A percentile compares a stretch with the other conserved stretches of the same genome.
phyloP scores from a whole-genome alignment of 345 rosid genomes.

The Acer saccharum region DNA sequence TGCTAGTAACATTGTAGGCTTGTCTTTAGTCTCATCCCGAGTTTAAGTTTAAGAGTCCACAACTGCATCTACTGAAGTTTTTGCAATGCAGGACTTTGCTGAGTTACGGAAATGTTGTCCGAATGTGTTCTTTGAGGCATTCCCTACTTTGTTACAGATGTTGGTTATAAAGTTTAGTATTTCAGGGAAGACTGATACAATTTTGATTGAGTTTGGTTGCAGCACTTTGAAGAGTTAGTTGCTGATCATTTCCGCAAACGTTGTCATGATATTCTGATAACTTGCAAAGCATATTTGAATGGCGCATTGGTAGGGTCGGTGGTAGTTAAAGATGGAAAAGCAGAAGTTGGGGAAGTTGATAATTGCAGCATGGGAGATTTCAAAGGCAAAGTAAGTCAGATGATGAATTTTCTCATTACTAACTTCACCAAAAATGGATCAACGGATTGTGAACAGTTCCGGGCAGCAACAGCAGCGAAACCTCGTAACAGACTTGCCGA shows the following conservation, averaged over 20 bases:
- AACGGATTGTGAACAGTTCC: constrained; percentile 39
- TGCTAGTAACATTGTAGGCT: not conserved
- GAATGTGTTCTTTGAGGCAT: not conserved
- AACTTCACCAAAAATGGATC: constrained; percentile 42
- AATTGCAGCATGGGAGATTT: constrained; percentile 26
- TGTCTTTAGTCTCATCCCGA: constrained; percentile 4
- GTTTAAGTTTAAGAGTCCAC: not conserved
- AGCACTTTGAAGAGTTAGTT: constrained; percentile 55
- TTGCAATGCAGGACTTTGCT: not conserved
- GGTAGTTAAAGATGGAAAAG: constrained; percentile 30
- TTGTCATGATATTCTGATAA: constrained; percentile 41
- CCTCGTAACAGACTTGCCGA: not conserved
- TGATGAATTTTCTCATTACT: constrained; percentile 28
- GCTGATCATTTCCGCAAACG: constrained; percentile 40
- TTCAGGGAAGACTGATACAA: not conserved
- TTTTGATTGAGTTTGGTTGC: constrained; percentile 21
- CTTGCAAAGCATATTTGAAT: constrained; percentile 47
- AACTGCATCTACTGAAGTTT: not conserved
- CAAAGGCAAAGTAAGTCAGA: constrained; percentile 25
- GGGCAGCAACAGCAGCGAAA: not conserved
- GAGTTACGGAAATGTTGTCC: not conserved
- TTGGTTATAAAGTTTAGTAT: no score
- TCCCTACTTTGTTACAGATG: no score
- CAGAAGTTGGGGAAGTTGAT: constrained; percentile 19
- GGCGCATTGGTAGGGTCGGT: constrained; percentile 45